A percentile compares a stretch with the other conserved stretches of the same genome.
Evolutionary conservation across 257 asterid genomes (phyloP).

Genomic region (Knoxia roxburghii): DNA sequence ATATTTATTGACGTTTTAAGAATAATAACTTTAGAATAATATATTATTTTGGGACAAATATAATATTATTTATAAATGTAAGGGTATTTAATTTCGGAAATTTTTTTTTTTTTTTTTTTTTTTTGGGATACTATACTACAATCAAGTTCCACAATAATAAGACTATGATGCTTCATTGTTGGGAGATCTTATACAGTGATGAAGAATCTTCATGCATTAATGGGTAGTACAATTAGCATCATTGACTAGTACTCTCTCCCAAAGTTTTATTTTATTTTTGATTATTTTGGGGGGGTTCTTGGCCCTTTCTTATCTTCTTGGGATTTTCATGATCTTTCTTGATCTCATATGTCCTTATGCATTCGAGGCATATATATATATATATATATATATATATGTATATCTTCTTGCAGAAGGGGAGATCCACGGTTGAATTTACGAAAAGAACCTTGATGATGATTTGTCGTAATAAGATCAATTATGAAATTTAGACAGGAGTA

Average conservation of each 20-base stretch:
- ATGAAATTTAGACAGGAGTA: no score
- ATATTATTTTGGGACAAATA: neutral
- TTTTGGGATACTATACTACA: no score
- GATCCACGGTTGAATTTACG: neutral
- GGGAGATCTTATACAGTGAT: neutral
- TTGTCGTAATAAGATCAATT: no score
- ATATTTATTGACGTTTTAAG: neutral
- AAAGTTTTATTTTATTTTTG: neutral
- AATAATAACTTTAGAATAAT: neutral
- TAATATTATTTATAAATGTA: no score
- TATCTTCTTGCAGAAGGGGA: slow-evolving; percentile 3
- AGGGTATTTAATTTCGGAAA: no score
- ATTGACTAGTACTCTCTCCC: neutral
- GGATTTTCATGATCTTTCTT: slow-evolving; percentile 16
- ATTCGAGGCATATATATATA: no score
- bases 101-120: no score
- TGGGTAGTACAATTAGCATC: neutral
- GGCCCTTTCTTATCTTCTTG: slow-evolving; percentile 13
- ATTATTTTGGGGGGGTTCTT: neutral
- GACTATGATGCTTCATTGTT: neutral
- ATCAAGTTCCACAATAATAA: neutral
- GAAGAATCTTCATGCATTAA: neutral
- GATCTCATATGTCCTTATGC: neutral
- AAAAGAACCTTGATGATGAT: slow-evolving; percentile 1
- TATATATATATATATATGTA: no score